Base-by-base conservation (phyloP, 805 yeast species). In the Debaryomyces hansenii region DNA sequence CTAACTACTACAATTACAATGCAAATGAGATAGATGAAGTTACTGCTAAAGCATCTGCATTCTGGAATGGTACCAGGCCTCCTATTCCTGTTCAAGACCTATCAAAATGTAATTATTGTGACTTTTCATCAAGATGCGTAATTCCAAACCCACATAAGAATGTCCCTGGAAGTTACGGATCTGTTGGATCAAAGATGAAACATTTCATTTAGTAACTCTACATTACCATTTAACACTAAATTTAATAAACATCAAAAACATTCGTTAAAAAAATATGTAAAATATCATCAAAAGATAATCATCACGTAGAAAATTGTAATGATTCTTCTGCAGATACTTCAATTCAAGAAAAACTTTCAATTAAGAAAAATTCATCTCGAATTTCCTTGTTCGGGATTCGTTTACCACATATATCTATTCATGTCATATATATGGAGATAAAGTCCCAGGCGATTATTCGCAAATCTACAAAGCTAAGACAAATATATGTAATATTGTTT, bases 1-100 rank as follows among this genome's bases (percentile, higher is more conserved):
- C 72, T 15, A 57, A 70, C 0, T 40, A 57, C 7, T 78, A 77
- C 44, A 46, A 60, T 3, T 82, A 71, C 54, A 66, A 74, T 41
- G 54, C 58, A 4, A 41, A 51, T 0, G 55, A 50, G 10, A 55
- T 80, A 2, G 49, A 63, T 1, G 31, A 51, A 2, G 59, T 66
- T 6, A 58, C 77, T 2, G 38, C 50, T 0, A 52, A 59, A 9
- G 69, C 82, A 2, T 52, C 77, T 42, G 56, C 57, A 20, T 78
- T 82, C 51, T 85, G 90, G 90, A 67, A 70, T 53, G 90, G 90
- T 0, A 54, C 62, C 28, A 63, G 86, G 39, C 60, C 58, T 3
- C 87, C 88, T 1, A 56, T 54, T 27, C 75, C 74, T 5, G 70
- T 78, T 4, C 55, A 58, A 7, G 77, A 60, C 51, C 64, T 51